phyloP scores from a whole-genome alignment of 2,329 filamentous ascomycete species.

The Hypoxylon sp. region DNA sequence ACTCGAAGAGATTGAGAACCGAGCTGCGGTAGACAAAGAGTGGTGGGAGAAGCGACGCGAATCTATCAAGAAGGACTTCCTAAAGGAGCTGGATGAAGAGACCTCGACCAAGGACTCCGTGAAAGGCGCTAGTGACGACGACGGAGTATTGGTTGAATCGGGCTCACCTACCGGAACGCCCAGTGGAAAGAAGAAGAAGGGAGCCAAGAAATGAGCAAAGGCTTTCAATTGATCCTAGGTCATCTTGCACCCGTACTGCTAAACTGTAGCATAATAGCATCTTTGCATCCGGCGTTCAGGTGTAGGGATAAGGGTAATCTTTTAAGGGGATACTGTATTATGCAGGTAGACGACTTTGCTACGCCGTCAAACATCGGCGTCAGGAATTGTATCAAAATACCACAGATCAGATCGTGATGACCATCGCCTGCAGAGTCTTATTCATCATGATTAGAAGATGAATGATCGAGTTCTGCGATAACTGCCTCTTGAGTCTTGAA shows the following conservation, averaged over 20 bases:
- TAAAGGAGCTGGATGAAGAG: slow-evolving; percentile 82
- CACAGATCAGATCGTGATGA: too few species aligned
- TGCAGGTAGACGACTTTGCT: slow-evolving; percentile 9
- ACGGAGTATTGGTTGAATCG: slow-evolving; percentile 79
- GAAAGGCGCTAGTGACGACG: slow-evolving; percentile 68
- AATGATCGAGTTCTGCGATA: too few species aligned
- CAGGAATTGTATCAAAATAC: slow-evolving; percentile 15
- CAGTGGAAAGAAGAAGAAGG: slow-evolving; percentile 56
- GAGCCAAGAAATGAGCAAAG: slow-evolving; percentile 64
- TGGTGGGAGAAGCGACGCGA: slow-evolving; percentile 92
- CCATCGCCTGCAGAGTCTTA: too few species aligned
- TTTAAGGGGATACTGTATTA: slow-evolving; percentile 16
- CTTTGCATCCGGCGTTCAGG: slow-evolving; percentile 42
- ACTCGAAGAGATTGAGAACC: slow-evolving; percentile 78
- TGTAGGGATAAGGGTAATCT: slow-evolving; percentile 24
- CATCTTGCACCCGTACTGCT: slow-evolving; percentile 16
- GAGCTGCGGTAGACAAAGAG: slow-evolving; percentile 76
- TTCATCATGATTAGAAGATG: too few species aligned
- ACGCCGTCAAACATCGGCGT: too few species aligned
- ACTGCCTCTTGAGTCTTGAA: too few species aligned
- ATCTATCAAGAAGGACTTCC: slow-evolving; percentile 77
- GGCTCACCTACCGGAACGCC: slow-evolving; percentile 49
- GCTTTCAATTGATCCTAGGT: slow-evolving; percentile 17
- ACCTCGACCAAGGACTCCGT: slow-evolving; percentile 46
- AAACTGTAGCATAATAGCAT: slow-evolving; percentile 32